Percentiles rank a stretch among this genome's conserved stretches.
Evolutionary conservation across 257 asterid genomes (phyloP).

Genomic region (Forsythia viridissima): DNA sequence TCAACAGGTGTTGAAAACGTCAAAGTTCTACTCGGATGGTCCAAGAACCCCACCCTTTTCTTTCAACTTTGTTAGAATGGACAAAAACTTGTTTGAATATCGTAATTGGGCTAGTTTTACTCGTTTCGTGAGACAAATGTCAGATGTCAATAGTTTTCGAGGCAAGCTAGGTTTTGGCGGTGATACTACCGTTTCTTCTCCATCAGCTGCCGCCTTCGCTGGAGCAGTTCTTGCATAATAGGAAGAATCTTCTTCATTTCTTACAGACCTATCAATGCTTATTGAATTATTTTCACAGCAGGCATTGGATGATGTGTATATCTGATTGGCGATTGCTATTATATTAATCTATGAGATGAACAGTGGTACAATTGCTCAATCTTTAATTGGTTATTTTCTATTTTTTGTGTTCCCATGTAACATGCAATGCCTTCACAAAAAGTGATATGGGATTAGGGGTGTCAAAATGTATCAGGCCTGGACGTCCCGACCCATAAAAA

Average conservation of each 20-base stretch:
- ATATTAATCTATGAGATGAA: too few species aligned
- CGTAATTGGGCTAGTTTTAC: conserved; percentile 62
- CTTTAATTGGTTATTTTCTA: too few species aligned
- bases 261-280: not conserved
- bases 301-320: too few species aligned
- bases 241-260: conserved; percentile 24
- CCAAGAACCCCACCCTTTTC: conserved; percentile 52
- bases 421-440: too few species aligned
- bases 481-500: too few species aligned
- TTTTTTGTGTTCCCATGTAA: too few species aligned
- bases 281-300: too few species aligned
- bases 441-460: too few species aligned
- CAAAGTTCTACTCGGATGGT: conserved; percentile 55
- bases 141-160: conserved; percentile 44
- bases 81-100: conserved; percentile 51
- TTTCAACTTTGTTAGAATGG: conserved; percentile 76
- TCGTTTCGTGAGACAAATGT: conserved; percentile 63
- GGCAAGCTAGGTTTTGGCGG: conserved; percentile 53
- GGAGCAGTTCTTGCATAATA: conserved; percentile 52
- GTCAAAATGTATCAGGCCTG: too few species aligned
- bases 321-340: too few species aligned
- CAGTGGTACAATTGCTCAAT: too few species aligned
- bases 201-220: conserved; percentile 42
- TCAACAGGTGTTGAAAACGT: conserved; percentile 62
- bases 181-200: conserved; percentile 32